Percentiles rank a stretch among this genome's conserved stretches.
Evolutionary conservation across 2,329 filamentous ascomycete genomes (phyloP).

Genomic region (Aspergillus tamarii): DNA sequence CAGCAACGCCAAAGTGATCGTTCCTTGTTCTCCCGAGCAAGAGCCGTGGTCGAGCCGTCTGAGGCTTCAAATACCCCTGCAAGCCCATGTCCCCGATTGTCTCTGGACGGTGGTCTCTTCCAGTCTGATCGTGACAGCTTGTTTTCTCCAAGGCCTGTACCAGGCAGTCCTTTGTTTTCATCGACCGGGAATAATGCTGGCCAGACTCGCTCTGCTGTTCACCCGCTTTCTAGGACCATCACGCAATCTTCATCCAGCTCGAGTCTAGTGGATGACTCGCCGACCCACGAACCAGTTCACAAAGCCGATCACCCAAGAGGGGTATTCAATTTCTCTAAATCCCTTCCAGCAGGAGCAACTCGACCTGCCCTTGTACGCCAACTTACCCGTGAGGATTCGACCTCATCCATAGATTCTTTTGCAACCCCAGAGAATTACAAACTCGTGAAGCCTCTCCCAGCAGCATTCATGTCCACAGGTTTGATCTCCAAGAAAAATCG

Average conservation of each 20-base stretch:
- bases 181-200: slow-evolving; percentile 33
- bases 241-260: slow-evolving; percentile 85
- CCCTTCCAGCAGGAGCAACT: slow-evolving; percentile 68
- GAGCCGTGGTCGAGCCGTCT: slow-evolving; percentile 34
- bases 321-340: slow-evolving; percentile 69
- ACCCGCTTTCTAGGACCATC: slow-evolving; percentile 83
- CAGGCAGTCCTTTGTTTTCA: slow-evolving; percentile 51
- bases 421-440: slow-evolving; percentile 79
- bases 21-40: slow-evolving; percentile 54
- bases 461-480: slow-evolving; percentile 91
- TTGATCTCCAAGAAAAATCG: slow-evolving; percentile 93
- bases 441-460: slow-evolving; percentile 72
- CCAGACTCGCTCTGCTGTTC: slow-evolving; percentile 56
- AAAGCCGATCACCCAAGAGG: slow-evolving; percentile 58
- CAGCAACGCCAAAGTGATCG: slow-evolving; percentile 79
- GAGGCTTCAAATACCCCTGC: slow-evolving; percentile 62
- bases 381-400: slow-evolving; percentile 53
- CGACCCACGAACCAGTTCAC: slow-evolving; percentile 62
- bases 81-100: slow-evolving; percentile 70
- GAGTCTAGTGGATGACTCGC: slow-evolving; percentile 74
- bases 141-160: slow-evolving; percentile 64
- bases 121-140: slow-evolving; percentile 67
- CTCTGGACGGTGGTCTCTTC: slow-evolving; percentile 73
- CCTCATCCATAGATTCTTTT: slow-evolving; percentile 58
- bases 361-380: slow-evolving; percentile 51